Conservation (phyloP, 78 protist genomes). For the Isochrysis galbana region DNA sequence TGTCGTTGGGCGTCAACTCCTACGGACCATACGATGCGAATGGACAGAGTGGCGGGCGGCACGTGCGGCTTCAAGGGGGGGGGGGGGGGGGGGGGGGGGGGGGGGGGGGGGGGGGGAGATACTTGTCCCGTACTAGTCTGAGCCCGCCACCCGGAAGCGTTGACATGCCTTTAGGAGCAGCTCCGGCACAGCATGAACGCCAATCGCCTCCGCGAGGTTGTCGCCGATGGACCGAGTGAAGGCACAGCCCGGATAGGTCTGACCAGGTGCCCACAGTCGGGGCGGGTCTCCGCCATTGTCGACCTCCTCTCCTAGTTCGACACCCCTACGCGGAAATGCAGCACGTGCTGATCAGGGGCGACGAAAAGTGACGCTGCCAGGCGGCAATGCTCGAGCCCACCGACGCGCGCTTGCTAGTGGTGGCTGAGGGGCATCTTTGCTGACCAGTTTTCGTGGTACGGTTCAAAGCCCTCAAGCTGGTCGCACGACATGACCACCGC, state of each 20-base stretch:
- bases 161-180: background rate
- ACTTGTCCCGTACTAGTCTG: too few species aligned
- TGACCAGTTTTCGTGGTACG: conserved; percentile 24
- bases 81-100: too few species aligned
- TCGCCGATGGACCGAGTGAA: conserved; percentile 31
- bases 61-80: too few species aligned
- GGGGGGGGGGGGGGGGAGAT: too few species aligned
- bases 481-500: conserved; percentile 18
- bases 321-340: too few species aligned
- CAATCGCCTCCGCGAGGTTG: background rate
- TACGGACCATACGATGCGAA: too few species aligned
- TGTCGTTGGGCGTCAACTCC: background rate
- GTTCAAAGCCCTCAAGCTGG: background rate
- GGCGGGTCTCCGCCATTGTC: conserved; percentile 35
- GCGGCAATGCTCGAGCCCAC: too few species aligned
- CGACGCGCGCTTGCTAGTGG: too few species aligned
- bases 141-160: background rate
- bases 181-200: conserved; percentile 16
- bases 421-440: too few species aligned
- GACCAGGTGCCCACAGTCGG: conserved; percentile 9
- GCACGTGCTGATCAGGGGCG: too few species aligned
- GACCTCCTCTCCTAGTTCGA: conserved; percentile 1
- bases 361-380: too few species aligned
- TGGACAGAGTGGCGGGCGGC: too few species aligned
- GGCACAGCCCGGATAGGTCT: conserved; percentile 6